A percentile compares a stretch with the other conserved stretches of the same genome.
These are phyloP conservation scores for Torulaspora pretoriensis DNA, from an alignment of 1,139 yeast genomes.

Conservation along the genomic window DNA sequence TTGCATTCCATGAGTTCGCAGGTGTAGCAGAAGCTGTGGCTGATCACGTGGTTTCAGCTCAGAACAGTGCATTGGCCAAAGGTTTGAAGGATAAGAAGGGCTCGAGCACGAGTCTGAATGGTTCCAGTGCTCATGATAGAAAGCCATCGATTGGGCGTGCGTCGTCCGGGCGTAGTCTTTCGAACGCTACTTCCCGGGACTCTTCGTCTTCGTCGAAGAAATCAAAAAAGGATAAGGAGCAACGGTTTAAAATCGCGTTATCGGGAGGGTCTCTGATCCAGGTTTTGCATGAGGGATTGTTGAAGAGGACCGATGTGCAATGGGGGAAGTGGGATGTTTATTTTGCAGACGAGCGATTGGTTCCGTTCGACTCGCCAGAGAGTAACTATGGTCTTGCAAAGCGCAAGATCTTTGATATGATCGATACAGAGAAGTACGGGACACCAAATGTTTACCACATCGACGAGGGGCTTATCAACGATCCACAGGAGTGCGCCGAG, in stretches of 20 bases:
- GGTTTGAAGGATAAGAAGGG: constrained; percentile 24
- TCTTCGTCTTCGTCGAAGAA: constrained; percentile 19
- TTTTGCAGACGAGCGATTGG: constrained; percentile 95
- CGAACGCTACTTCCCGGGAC: constrained; percentile 12
- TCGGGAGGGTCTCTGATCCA: constrained; percentile 90
- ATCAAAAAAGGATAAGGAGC: constrained; percentile 42
- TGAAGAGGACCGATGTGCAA: constrained; percentile 66
- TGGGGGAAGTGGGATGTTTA: constrained; percentile 97
- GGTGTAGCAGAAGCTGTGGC: constrained; percentile 96
- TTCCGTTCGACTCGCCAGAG: constrained; percentile 77
- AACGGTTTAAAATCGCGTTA: constrained; percentile 82
- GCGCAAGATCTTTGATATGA: constrained; percentile 68
- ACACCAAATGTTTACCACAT: constrained; percentile 78
- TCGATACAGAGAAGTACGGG: constrained; percentile 45
- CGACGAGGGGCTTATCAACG: constrained; percentile 68
- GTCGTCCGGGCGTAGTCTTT: constrained; percentile 19
- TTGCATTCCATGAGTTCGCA: constrained; percentile 81
- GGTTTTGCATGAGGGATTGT: constrained; percentile 78
- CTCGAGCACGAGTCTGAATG: constrained; percentile 20
- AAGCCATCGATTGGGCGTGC: constrained; percentile 12
- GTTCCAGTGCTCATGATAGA: constrained; percentile 2
- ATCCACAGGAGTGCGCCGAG: constrained; percentile 94
- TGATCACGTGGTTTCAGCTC: constrained; percentile 77
- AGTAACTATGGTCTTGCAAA: constrained; percentile 90
- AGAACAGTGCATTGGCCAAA: constrained; percentile 45